Evolutionary conservation across 2,329 filamentous ascomycete species (phyloP).

Genomic region (Neonectria ditissima): DNA sequence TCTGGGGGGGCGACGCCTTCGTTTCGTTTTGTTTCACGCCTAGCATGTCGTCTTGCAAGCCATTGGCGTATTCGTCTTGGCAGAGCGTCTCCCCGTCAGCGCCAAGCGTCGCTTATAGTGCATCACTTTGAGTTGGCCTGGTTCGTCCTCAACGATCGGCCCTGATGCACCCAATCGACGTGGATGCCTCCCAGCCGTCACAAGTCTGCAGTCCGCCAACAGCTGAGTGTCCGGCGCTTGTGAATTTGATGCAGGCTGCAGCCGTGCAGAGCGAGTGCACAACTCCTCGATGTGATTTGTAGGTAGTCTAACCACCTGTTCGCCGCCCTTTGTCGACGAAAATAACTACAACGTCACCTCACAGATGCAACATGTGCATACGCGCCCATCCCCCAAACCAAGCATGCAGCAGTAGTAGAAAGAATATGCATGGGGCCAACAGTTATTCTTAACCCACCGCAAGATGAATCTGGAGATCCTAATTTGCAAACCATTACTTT

Average conservation of each 20-base stretch:
- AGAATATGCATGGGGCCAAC: no score
- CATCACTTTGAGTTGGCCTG: not conserved
- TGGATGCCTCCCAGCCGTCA: not conserved
- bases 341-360: not conserved
- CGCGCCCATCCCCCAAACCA: not conserved
- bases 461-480: not conserved
- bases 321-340: not conserved
- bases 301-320: no score
- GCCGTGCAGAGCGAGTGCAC: not conserved
- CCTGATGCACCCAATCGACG: not conserved
- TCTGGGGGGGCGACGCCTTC: no score
- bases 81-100: slow-evolving; percentile 13
- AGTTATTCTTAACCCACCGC: not conserved
- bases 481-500: no score
- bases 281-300: no score
- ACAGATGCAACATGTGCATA: not conserved
- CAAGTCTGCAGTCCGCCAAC: not conserved
- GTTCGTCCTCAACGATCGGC: not conserved
- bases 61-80: slow-evolving; percentile 10
- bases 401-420: not conserved
- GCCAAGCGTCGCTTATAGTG: not conserved
- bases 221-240: not conserved
- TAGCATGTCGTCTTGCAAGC: not conserved
- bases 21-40: slow-evolving; percentile 22
- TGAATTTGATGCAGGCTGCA: no score